These are phyloP conservation scores for Coemansia sp. DNA, from an alignment of 192 early-diverging fungal species.

Conservation along the genomic window DNA sequence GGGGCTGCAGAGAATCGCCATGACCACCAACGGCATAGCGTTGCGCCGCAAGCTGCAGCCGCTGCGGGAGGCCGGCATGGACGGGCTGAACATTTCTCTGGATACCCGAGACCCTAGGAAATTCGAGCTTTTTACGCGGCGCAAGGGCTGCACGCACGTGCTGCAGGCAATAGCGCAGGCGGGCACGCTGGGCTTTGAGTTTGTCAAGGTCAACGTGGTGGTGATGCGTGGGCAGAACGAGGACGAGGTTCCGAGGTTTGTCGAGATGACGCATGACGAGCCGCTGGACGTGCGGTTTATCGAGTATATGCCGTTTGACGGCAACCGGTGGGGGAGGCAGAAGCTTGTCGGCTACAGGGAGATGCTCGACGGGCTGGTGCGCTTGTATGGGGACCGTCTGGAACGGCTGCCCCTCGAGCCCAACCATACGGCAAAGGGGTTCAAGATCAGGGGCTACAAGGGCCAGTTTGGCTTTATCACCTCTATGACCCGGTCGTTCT, in stretches of 20 bases:
- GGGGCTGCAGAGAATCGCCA: slow-evolving; percentile 78
- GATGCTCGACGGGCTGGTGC: slow-evolving; percentile 60
- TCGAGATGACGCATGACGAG: slow-evolving; percentile 75
- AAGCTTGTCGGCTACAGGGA: slow-evolving; percentile 86
- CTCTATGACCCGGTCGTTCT: slow-evolving; percentile 98
- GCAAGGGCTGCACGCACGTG: slow-evolving; percentile 78
- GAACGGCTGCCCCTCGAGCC: slow-evolving; percentile 64
- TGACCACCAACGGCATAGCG: slow-evolving; percentile 95
- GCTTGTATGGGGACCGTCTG: slow-evolving; percentile 59
- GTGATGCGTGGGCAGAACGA: slow-evolving; percentile 88
- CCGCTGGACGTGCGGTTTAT: slow-evolving; percentile 86
- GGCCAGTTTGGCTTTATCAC: slow-evolving; percentile 97
- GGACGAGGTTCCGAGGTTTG: slow-evolving; percentile 77
- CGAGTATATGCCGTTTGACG: slow-evolving; percentile 99
- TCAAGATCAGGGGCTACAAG: slow-evolving; percentile 68
- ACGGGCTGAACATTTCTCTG: slow-evolving; percentile 85
- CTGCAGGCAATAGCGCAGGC: slow-evolving; percentile 74
- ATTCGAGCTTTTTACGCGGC: slow-evolving; percentile 87
- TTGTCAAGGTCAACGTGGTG: slow-evolving; percentile 93
- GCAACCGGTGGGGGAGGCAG: slow-evolving; percentile 83
- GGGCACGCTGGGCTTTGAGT: slow-evolving; percentile 58
- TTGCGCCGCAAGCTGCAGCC: slow-evolving; percentile 76
- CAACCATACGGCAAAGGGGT: slow-evolving; percentile 80
- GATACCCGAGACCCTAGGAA: slow-evolving; percentile 85
- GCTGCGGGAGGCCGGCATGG: slow-evolving; percentile 71